Evolutionary conservation across 257 asterid genomes (phyloP), one percentile per base, ranked within the genome.

Genomic region (Pogostemon cablin): DNA sequence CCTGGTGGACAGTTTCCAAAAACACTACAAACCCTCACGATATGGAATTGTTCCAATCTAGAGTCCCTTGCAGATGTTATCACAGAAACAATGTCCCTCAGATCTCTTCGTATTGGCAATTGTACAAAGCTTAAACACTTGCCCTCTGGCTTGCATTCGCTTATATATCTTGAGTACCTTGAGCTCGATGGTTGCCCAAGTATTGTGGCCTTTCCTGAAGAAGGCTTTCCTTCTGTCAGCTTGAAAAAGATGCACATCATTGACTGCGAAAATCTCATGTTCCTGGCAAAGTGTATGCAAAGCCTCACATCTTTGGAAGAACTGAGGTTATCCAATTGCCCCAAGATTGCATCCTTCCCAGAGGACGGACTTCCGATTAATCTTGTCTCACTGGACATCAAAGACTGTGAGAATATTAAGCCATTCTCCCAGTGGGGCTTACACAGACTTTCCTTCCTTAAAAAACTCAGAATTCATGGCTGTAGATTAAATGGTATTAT

Each of bases 21-120:
- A 9, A 78, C 84, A n/a, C 41, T 85, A 54, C 74, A 78, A 68
- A 78, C 81, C 25, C 81, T 82, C 74, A 77, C 81, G 7, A 60
- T 82, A 65, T 80, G 84, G 87, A 80, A 80, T 39, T 85, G 87
- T 68, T 68, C 74, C 72, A 85, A 85, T 74, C 83, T 85, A 32
- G 82, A 78, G 82, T 72, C 86, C 10, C 77, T 81, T 58, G 76
- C 79, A 62, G 83, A 79, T 81, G 76, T 75, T 54, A 73, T 75
- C 11, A 68, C 68, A 57, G 74, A 70, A 62, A 62, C 80, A 1
- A 79, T 75, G 75, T 72, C 80, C 44, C 85, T 84, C 61, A 75
- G 64, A 39, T 81, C 83, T 37, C 72, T 82, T 62, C 67, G 85
- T 59, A 75, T 85, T 66, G 87, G 82, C 41, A 82, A 80, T 17